Conservation (phyloP, 1,284 basidiomycete species). For the Singerocomus rubriflavus region DNA sequence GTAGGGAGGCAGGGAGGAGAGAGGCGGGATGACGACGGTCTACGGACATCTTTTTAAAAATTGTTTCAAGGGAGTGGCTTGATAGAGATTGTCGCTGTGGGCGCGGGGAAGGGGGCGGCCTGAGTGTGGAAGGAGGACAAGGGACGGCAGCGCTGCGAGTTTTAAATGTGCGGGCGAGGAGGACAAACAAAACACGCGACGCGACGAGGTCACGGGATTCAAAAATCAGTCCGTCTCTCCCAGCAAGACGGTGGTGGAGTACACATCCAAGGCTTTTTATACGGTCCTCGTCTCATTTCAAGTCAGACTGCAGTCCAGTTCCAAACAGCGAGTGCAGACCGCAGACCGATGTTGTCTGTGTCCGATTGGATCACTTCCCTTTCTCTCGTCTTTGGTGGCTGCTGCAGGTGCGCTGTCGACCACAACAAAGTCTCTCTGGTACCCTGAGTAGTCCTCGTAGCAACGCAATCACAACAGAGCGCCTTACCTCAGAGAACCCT, state of each 20-base stretch:
- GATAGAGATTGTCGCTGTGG: constrained; percentile 29
- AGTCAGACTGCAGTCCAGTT: neutral
- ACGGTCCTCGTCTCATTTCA: neutral
- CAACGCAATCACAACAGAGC: constrained; percentile 72
- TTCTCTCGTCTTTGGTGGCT: constrained; percentile 74
- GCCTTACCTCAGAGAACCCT: constrained; percentile 61
- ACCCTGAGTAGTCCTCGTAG: constrained; percentile 22
- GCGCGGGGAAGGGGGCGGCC: constrained; percentile 1
- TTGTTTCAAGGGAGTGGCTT: constrained; percentile 27
- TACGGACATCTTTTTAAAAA: constrained; percentile 32
- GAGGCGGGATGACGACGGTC: constrained; percentile 61
- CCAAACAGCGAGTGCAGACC: neutral
- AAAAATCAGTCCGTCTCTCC: constrained; percentile 17
- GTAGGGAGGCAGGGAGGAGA: constrained; percentile 62
- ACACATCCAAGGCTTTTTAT: neutral
- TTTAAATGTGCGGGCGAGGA: constrained; percentile 5
- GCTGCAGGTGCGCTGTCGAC: constrained; percentile 57
- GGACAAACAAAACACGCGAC: constrained; percentile 23
- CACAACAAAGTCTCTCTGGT: neutral
- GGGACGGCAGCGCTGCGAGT: neutral
- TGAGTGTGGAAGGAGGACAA: no score
- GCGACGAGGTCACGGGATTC: constrained; percentile 28
- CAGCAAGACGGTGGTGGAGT: neutral
- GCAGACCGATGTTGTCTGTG: constrained; percentile 19
- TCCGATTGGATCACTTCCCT: constrained; percentile 60